Evolutionary conservation across 106 monocot species (phyloP).

Genomic region (Dioscorea dumetorum): DNA sequence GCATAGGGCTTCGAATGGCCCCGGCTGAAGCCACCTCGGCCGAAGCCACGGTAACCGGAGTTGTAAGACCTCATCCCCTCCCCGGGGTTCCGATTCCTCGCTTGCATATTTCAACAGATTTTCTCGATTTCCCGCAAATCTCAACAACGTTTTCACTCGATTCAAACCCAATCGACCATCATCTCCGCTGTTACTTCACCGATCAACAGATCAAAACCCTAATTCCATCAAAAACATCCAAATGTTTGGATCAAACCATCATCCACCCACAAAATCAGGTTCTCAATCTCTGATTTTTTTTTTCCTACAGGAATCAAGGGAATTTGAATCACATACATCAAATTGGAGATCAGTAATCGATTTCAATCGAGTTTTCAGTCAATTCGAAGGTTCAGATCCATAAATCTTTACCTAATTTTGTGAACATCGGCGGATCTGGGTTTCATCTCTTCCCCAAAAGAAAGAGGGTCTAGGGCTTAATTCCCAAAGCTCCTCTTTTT

Average conservation of each 20-base stretch:
- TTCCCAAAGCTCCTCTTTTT: too few species aligned
- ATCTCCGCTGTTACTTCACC: background rate
- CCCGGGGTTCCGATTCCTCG: slow-evolving; percentile 3
- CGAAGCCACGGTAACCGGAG: background rate
- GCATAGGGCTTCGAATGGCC: slow-evolving; percentile 5
- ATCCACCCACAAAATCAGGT: background rate
- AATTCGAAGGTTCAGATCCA: background rate
- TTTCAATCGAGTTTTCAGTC: background rate
- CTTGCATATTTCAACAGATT: background rate
- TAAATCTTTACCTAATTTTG: background rate
- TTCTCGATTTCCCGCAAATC: background rate
- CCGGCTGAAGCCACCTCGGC: slow-evolving; percentile 13
- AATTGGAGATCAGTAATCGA: background rate
- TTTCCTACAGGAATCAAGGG: background rate
- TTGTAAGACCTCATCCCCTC: background rate
- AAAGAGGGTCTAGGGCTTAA: too few species aligned
- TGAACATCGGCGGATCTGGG: too few species aligned
- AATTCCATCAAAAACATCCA: background rate
- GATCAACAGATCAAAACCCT: background rate
- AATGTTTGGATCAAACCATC: background rate
- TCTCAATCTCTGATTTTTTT: background rate
- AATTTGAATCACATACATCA: background rate
- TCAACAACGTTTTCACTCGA: background rate
- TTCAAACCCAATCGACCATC: background rate
- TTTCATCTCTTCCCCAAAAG: too few species aligned